Conservation (phyloP, 2,329 filamentous ascomycete genomes). For the Sarocladiaceae sp. region DNA sequence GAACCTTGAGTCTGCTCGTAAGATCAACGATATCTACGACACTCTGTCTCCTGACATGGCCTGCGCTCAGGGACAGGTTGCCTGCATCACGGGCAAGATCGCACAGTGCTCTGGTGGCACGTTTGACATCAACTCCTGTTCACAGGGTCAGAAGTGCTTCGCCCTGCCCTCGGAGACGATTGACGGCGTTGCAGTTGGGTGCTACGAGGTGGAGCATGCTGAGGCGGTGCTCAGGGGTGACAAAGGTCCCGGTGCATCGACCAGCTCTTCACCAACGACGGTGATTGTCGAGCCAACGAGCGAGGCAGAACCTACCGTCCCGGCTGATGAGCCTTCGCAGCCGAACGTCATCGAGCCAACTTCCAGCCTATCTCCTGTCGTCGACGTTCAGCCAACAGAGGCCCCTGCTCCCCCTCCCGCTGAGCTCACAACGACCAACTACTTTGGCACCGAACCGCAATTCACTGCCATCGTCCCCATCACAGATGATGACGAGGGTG, state of each 20-base stretch:
- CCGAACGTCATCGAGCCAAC: slow-evolving; percentile 1
- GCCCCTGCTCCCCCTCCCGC: background rate
- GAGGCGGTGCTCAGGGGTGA: slow-evolving; percentile 32
- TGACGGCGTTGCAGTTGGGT: slow-evolving; percentile 42
- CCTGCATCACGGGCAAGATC: slow-evolving; percentile 45
- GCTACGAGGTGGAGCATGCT: slow-evolving; percentile 34
- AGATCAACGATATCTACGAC: slow-evolving; percentile 42
- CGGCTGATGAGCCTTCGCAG: background rate
- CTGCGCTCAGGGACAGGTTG: slow-evolving; percentile 40
- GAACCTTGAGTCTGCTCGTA: slow-evolving; percentile 38
- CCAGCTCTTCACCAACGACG: slow-evolving; percentile 8
- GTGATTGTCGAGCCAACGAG: slow-evolving; percentile 4
- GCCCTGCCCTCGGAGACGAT: slow-evolving; percentile 47
- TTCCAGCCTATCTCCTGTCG: background rate
- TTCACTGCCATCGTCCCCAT: slow-evolving; percentile 20
- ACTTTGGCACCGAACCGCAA: background rate
- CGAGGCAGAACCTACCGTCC: background rate
- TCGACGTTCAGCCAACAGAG: background rate
- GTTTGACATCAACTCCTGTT: slow-evolving; percentile 36
- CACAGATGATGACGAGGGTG: slow-evolving; percentile 14
- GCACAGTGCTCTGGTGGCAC: slow-evolving; percentile 38
- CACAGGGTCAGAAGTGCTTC: slow-evolving; percentile 35
- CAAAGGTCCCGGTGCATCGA: background rate
- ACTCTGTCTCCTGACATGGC: slow-evolving; percentile 36
- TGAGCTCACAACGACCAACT: slow-evolving; percentile 7